Evolutionary conservation across 2,329 filamentous ascomycete species (phyloP), one percentile per base, ranked within the genome.

Genomic region (Diplocarpon mali): DNA sequence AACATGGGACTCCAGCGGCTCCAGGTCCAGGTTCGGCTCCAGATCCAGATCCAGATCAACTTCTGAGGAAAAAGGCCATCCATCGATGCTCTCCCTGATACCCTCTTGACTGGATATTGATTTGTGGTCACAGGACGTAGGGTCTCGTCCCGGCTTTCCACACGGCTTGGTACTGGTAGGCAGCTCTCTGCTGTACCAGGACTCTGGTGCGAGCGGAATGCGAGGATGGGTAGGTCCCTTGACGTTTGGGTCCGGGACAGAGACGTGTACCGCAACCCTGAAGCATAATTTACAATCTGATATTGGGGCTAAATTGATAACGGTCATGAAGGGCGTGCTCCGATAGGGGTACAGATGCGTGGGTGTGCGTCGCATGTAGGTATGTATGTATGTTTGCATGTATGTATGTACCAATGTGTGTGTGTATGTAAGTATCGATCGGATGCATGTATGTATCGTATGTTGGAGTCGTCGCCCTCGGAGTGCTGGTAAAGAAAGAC

Each of bases 131-230:
- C n/a, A n/a, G n/a, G n/a, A 27, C 29, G 20, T 44, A 36, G 41
- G 41, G 41, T 38, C 36, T 13, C 17, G 32, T 35, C 20, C 20
- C 3, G 20, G 20, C 20, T 24, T 4, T 24, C 20, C 20, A 24
- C 4, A 4, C 20, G 4, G 7, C 7, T 36, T n/a, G 28, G 32
- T 29, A 40, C 17, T 44, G 31, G 32, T n/a, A 37, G 42, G 43
- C 38, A 42, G 34, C 35, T 31, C 35, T 48, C 46, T 45, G 50
- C 49, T 48, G 43, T 46, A 44, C 40, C 45, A 46, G 40, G 39
- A 40, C 38, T 40, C 24, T 39, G 43, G 45, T 12, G 20, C 35
- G 15, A 15, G 27, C 36, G 30, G 29, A 15, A 45, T 39, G 30
- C 35, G 49, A 46, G 35, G 38, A 35, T 35, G 42, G 39, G 40